A percentile compares a stretch with the other conserved stretches of the same genome.
Conservation (phyloP, 257 asterid genomes). For the Ballota nigra region DNA sequence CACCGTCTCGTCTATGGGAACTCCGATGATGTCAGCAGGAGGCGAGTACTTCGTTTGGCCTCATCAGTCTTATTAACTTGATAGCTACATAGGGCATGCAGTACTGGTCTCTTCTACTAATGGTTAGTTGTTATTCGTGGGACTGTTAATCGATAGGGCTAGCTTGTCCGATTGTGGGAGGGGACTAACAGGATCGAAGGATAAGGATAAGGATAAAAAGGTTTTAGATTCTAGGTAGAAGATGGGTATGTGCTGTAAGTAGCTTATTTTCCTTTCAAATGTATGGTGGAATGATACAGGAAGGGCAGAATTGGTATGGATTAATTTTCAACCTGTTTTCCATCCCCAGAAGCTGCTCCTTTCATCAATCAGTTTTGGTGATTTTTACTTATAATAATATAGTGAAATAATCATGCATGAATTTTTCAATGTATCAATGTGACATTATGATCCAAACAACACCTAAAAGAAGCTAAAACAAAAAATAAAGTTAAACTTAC, state of each 20-base stretch:
- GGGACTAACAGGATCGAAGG: background rate
- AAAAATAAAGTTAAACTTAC: background rate
- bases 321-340: constrained; percentile 61
- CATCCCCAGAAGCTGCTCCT: constrained; percentile 40
- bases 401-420: background rate
- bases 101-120: constrained; percentile 34
- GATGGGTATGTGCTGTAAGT: constrained; percentile 29
- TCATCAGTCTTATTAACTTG: constrained; percentile 55
- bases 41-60: constrained; percentile 85
- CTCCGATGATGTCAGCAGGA: constrained; percentile 40
- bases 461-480: background rate
- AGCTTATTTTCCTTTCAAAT: constrained; percentile 12
- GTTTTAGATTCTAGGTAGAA: constrained; percentile 29
- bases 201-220: background rate
- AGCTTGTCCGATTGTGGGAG: constrained; percentile 21
- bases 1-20: constrained; percentile 30
- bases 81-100: constrained; percentile 29
- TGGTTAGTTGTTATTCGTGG: constrained; percentile 26
- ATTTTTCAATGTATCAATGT: background rate
- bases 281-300: constrained; percentile 23
- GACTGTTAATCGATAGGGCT: constrained; percentile 33
- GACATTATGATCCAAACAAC: background rate
- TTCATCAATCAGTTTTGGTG: constrained; percentile 27
- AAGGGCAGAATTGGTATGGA: constrained; percentile 40
- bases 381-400: constrained; percentile 5